A percentile compares a stretch with the other conserved stretches of the same genome.
phyloP scores from a whole-genome alignment of 2,329 filamentous ascomycete genomes.

The Exophiala bonariae region DNA sequence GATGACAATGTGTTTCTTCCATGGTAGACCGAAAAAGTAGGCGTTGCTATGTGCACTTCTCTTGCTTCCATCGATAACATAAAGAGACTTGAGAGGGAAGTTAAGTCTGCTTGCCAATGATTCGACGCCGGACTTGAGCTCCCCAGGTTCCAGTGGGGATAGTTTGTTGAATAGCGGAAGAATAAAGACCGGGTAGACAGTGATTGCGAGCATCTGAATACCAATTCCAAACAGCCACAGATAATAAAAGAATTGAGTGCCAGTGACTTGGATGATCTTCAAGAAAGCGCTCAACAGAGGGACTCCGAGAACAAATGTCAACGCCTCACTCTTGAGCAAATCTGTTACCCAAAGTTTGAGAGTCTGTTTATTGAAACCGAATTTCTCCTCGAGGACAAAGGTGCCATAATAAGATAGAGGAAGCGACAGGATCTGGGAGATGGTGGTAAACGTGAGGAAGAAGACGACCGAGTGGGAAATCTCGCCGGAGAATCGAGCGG shows the following conservation, averaged over 20 bases:
- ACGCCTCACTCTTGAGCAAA: slow-evolving; percentile 84
- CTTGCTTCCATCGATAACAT: slow-evolving; percentile 93
- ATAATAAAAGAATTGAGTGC: slow-evolving; percentile 95
- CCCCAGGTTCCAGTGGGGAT: slow-evolving; percentile 82
- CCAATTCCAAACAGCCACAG: slow-evolving; percentile 90
- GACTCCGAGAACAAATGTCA: slow-evolving; percentile 76
- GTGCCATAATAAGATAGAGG: slow-evolving; percentile 88
- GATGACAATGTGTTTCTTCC: slow-evolving; percentile 99
- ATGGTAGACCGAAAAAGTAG: slow-evolving; percentile 95
- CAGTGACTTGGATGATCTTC: slow-evolving; percentile 90
- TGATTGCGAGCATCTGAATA: slow-evolving; percentile 91
- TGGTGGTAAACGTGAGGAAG: slow-evolving; percentile 79
- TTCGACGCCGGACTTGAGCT: slow-evolving; percentile 86
- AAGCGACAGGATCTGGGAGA: slow-evolving; percentile 76
- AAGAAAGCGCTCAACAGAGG: slow-evolving; percentile 91
- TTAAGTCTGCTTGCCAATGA: slow-evolving; percentile 77
- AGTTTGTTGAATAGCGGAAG: slow-evolving; percentile 98
- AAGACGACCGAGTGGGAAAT: slow-evolving; percentile 93
- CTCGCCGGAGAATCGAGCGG: slow-evolving; percentile 79
- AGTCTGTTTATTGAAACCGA: slow-evolving; percentile 99
- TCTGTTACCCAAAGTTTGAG: slow-evolving; percentile 83
- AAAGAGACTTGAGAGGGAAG: slow-evolving; percentile 89
- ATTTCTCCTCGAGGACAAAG: slow-evolving; percentile 94
- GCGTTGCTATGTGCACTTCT: slow-evolving; percentile 85
- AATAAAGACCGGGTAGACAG: slow-evolving; percentile 92